Evolutionary conservation across 2,329 filamentous ascomycete genomes (phyloP).

Genomic region (Bipolaris sorokiniana): DNA sequence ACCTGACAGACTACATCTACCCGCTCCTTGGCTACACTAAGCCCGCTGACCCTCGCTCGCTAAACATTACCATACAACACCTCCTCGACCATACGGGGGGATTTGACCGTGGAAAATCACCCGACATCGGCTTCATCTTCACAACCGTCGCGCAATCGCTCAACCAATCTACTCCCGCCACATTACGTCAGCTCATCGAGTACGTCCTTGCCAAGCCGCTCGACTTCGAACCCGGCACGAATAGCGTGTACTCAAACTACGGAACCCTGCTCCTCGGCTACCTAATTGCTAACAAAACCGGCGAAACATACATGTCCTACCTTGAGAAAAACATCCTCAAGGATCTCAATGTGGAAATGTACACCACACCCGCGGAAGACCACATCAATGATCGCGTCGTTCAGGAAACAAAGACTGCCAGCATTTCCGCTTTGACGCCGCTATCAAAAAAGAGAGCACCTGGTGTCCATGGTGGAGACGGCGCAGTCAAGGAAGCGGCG

Average conservation of each 20-base stretch:
- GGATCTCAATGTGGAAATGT: conserved; percentile 20
- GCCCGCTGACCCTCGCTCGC: conserved; percentile 23
- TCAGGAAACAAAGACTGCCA: not conserved
- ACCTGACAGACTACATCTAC: conserved; percentile 25
- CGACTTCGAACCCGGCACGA: conserved; percentile 26
- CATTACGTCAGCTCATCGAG: conserved; percentile 28
- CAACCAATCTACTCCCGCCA: conserved; percentile 24
- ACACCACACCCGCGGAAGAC: conserved; percentile 6
- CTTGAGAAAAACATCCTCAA: conserved; percentile 23
- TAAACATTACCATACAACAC: conserved; percentile 30
- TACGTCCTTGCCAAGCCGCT: conserved; percentile 22
- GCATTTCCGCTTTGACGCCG: not conserved
- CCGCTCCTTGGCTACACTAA: conserved; percentile 26
- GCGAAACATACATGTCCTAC: conserved; percentile 21
- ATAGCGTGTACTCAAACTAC: conserved; percentile 27
- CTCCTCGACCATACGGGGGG: conserved; percentile 31
- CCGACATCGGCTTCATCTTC: conserved; percentile 30
- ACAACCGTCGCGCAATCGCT: conserved; percentile 19
- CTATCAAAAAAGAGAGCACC: conserved; percentile 5
- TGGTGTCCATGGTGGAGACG: conserved; percentile 22
- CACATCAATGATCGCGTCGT: conserved; percentile 6
- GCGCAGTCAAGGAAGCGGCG: conserved; percentile 23
- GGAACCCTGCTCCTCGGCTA: conserved; percentile 29
- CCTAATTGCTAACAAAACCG: conserved; percentile 23
- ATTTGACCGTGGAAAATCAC: conserved; percentile 22